Evolutionary conservation across 169 alveolate species (phyloP), one percentile per base, ranked within the genome.

Genomic region (Eimeria sp.): DNA sequence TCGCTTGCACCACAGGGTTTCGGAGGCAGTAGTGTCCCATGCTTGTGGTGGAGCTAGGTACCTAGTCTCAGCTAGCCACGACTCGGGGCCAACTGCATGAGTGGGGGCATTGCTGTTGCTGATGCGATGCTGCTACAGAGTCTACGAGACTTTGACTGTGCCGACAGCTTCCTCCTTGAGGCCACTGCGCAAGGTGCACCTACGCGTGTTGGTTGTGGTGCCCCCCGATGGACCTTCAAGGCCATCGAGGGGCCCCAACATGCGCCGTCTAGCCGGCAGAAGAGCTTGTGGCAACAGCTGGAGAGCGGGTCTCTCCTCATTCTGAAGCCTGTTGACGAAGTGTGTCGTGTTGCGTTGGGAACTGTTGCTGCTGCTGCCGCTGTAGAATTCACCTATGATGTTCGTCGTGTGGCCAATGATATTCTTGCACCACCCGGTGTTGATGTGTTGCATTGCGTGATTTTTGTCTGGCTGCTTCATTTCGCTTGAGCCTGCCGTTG

Each of bases 91-190:
- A 40, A 40, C 30, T 73, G 27, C 54, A 40, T 73, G 83, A 73
- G 2, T 22, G 70, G 43, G 4, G 47, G 67, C 25, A 47, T 49
- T 47, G 89, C 65, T 80, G 70, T 27, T 87, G 93, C 63, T 3
- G 34, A 30, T 87, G 22, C 73, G 49, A 27, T 63, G 67, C 30
- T 87, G 82, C 93, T 87, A 82, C 93, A 87, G 93, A 87, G 93
- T 82, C 27, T 87, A 27, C 93, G 93, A 22, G 82, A 87, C 63
- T 87, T 87, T 45, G 93, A 87, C 67, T 58, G 83, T 20, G 51
- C 93, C 14, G 83, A 87, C n/a, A 87, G 93, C 93, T 87, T 87
- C 73, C 83, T 87, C 65, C 82, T 87, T 58, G 93, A 87, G 73
- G 93, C 93, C 45, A 63, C 80, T 67, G 82, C 83, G 10, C 65